phyloP scores from a whole-genome alignment of 371 early-diverging fungal genomes.

The Saksenaea vasiformis region DNA sequence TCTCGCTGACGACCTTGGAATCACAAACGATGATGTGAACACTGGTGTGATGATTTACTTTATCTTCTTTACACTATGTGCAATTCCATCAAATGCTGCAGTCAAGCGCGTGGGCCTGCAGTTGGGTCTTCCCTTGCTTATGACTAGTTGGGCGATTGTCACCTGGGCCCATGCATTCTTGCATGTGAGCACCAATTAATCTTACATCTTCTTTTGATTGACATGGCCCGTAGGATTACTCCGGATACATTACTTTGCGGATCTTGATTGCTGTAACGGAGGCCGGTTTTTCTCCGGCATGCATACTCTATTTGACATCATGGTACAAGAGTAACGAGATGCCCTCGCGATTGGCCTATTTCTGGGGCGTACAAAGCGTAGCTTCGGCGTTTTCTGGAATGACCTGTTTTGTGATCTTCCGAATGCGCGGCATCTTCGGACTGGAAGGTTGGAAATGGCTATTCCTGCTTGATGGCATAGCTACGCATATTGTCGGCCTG shows the following conservation, averaged over 20 bases:
- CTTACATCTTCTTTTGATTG: background rate
- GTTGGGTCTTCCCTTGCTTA: conserved; percentile 52
- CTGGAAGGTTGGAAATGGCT: conserved; percentile 49
- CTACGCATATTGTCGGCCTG: conserved; percentile 30
- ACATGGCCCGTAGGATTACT: conserved; percentile 13
- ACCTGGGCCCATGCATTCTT: conserved; percentile 42
- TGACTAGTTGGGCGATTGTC: conserved; percentile 49
- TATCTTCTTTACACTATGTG: conserved; percentile 34
- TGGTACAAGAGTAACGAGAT: conserved; percentile 50
- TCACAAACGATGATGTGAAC: conserved; percentile 36
- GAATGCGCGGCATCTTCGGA: conserved; percentile 42
- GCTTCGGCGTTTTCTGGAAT: conserved; percentile 50
- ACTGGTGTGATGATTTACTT: conserved; percentile 40
- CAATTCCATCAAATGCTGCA: conserved; percentile 43
- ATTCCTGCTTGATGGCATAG: conserved; percentile 39
- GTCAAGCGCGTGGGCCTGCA: conserved; percentile 46
- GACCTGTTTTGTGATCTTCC: conserved; percentile 44
- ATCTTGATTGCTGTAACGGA: conserved; percentile 49
- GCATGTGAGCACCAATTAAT: conserved; percentile 16
- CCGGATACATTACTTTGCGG: conserved; percentile 37
- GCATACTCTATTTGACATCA: conserved; percentile 43
- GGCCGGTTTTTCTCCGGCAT: conserved; percentile 55
- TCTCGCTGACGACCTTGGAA: conserved; percentile 38
- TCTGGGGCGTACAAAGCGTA: conserved; percentile 48
- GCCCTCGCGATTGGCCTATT: conserved; percentile 44